These are phyloP conservation scores for Powellomyces hirtus DNA, from an alignment of 192 early-diverging fungal species.

Conservation along the genomic window DNA sequence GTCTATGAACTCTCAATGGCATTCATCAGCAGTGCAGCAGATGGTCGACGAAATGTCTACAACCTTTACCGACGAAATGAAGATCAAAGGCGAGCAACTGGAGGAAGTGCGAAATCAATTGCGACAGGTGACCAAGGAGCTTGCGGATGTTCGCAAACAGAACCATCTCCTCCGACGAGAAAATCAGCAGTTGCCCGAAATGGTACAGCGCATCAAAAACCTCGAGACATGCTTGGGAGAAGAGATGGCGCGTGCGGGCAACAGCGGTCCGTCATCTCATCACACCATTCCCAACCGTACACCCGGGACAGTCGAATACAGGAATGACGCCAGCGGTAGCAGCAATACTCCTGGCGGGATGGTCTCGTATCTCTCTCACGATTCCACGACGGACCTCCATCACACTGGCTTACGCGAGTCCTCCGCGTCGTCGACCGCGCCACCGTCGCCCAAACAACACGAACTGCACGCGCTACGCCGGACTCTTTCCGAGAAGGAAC, in stretches of 20 bases:
- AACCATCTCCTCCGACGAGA: conserved; percentile 36
- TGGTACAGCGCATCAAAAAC: conserved; percentile 30
- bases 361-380: conserved; percentile 3
- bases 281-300: too few relatives aligned
- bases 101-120: conserved; percentile 33
- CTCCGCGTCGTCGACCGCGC: neutral
- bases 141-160: conserved; percentile 36
- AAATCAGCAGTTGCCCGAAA: conserved; percentile 38
- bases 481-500: conserved; percentile 25
- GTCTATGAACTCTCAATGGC: neutral
- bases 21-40: conserved; percentile 26
- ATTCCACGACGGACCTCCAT: neutral
- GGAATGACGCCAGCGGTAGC: neutral
- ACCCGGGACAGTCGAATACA: too few relatives aligned
- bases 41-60: conserved; percentile 31
- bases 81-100: conserved; percentile 29
- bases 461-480: conserved; percentile 7
- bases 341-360: conserved; percentile 7
- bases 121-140: conserved; percentile 33
- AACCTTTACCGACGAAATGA: conserved; percentile 28
- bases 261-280: neutral
- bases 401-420: neutral
- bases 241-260: conserved; percentile 15
- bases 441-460: too few relatives aligned
- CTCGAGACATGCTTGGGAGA: conserved; percentile 39